Evolutionary conservation across 2,329 filamentous ascomycete genomes (phyloP).

Genomic region (Zasmidium angulare): DNA sequence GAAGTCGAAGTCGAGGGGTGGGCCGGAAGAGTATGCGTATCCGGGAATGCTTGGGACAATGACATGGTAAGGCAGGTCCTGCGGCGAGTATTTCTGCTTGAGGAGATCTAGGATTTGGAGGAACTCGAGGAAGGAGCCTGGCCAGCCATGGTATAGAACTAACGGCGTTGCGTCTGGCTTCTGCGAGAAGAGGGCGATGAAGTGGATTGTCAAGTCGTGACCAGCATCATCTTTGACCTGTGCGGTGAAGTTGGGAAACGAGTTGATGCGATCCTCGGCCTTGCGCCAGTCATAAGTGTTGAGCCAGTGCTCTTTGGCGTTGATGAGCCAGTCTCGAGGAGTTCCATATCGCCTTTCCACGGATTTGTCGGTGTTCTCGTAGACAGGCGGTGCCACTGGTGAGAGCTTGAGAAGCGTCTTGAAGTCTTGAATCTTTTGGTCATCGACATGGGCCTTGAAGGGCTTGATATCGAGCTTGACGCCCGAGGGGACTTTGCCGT

Average conservation of each 20-base stretch:
- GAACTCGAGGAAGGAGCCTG: constrained; percentile 39
- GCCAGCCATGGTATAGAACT: constrained; percentile 39
- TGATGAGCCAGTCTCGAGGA: constrained; percentile 47
- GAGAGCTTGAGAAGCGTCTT: constrained; percentile 49
- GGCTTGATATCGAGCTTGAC: constrained; percentile 40
- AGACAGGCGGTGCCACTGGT: constrained; percentile 50
- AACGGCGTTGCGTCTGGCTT: constrained; percentile 41
- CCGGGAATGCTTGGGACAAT: constrained; percentile 56
- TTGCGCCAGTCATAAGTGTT: constrained; percentile 39
- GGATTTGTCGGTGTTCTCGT: constrained; percentile 42
- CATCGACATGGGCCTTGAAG: constrained; percentile 46
- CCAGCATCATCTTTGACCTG: constrained; percentile 34
- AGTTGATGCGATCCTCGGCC: constrained; percentile 23
- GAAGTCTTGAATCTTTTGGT: constrained; percentile 48
- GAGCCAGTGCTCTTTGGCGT: constrained; percentile 38
- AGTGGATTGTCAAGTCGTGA: constrained; percentile 49
- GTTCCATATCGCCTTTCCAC: constrained; percentile 44
- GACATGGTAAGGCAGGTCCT: constrained; percentile 55
- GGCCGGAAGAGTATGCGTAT: constrained; percentile 48
- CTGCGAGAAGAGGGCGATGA: constrained; percentile 55
- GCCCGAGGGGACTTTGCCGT: constrained; percentile 35
- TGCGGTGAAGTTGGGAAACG: constrained; percentile 24
- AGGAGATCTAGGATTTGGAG: constrained; percentile 32
- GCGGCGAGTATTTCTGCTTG: constrained; percentile 48
- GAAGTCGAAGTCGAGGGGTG: constrained; percentile 47